Evolutionary conservation across 1,139 yeast species (phyloP).

Genomic region (Pichiaceae sp.): DNA sequence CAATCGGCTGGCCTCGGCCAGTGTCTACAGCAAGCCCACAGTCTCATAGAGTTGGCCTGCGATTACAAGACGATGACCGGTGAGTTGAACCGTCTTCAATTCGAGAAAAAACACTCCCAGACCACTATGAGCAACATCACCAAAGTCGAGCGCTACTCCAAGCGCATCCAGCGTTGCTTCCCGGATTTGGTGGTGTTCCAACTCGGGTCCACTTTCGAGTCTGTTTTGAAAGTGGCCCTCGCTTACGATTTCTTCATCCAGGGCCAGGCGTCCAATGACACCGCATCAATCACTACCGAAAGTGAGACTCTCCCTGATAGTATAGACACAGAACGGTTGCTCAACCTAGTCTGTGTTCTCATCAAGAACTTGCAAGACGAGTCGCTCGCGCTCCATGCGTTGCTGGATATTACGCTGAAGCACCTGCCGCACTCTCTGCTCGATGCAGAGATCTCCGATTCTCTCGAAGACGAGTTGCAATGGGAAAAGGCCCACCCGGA

Average conservation of each 20-base stretch:
- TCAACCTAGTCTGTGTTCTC: slow-evolving; percentile 19
- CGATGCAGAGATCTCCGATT: slow-evolving; percentile 2
- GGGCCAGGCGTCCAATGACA: neutral
- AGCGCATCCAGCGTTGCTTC: slow-evolving; percentile 15
- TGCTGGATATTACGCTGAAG: slow-evolving; percentile 34
- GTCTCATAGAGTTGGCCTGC: slow-evolving; percentile 19
- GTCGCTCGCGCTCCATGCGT: slow-evolving; percentile 34
- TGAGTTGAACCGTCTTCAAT: slow-evolving; percentile 8
- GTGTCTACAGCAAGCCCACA: slow-evolving; percentile 17
- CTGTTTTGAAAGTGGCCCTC: slow-evolving; percentile 17
- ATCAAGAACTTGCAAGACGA: slow-evolving; percentile 16
- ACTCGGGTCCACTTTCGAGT: slow-evolving; percentile 21
- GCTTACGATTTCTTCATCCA: slow-evolving; percentile 9
- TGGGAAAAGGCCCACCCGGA: slow-evolving; percentile 2
- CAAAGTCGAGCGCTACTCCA: slow-evolving; percentile 15
- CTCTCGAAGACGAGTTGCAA: slow-evolving; percentile 9
- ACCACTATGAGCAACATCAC: slow-evolving; percentile 12
- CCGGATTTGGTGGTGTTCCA: slow-evolving; percentile 22
- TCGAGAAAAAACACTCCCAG: slow-evolving; percentile 7
- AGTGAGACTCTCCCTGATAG: slow-evolving; percentile 2
- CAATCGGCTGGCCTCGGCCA: slow-evolving; percentile 9
- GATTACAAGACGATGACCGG: slow-evolving; percentile 17
- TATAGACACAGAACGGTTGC: slow-evolving; percentile 6
- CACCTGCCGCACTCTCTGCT: slow-evolving; percentile 26
- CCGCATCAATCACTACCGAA: slow-evolving; percentile 5